Evolutionary conservation across 257 asterid genomes (phyloP).

Genomic region (Oldenlandia corymbosa): DNA sequence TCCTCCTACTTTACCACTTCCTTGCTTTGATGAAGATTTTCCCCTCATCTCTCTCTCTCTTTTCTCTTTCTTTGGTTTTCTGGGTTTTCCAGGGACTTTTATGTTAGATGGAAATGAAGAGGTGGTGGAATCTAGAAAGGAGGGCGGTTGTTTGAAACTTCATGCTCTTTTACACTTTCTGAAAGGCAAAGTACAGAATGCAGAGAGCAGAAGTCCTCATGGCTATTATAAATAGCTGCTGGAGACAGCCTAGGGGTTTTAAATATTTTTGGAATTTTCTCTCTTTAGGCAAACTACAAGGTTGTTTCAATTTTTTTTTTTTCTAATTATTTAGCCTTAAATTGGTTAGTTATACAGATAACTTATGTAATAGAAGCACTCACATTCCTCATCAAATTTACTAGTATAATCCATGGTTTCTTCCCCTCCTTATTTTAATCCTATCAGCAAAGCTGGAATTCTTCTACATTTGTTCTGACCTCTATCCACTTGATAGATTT

Average conservation of each 20-base stretch:
- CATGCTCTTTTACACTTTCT: conserved; percentile 32
- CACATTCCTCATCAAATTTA: conserved; percentile 7
- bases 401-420: not conserved
- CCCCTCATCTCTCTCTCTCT: conserved; percentile 55
- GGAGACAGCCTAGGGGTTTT: conserved; percentile 39
- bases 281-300: conserved; percentile 52
- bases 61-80: not conserved
- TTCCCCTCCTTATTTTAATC: not conserved
- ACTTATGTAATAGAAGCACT: conserved; percentile 8
- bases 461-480: not conserved
- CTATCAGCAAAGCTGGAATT: not conserved
- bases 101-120: conserved; percentile 19
- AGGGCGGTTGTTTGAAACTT: conserved; percentile 28
- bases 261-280: conserved; percentile 46
- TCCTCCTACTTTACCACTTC: conserved; percentile 37
- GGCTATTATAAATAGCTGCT: conserved; percentile 78
- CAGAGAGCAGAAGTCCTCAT: conserved; percentile 63
- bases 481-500: conserved; percentile 10
- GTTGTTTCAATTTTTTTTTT: conserved; percentile 12
- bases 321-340: conserved; percentile 16
- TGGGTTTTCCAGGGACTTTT: conserved; percentile 1
- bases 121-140: conserved; percentile 29
- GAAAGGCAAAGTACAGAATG: conserved; percentile 54
- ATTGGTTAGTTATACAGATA: conserved; percentile 22
- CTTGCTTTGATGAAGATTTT: conserved; percentile 58